Evolutionary conservation across 257 asterid genomes (phyloP).

Genomic region (Verbena officinalis): DNA sequence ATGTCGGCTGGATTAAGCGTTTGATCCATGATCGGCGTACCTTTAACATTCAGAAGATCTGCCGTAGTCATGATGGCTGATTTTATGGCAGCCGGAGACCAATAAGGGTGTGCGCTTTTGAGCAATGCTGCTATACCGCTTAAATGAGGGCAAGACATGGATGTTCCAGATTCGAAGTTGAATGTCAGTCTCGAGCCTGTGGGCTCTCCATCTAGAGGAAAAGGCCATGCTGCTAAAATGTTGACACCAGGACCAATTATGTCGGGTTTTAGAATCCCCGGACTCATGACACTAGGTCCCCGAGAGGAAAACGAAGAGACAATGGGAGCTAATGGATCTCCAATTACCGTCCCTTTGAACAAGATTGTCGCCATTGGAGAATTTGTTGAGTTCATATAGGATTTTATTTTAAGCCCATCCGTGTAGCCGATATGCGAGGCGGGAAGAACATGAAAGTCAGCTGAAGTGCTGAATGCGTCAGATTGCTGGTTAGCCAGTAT

Average conservation of each 20-base stretch:
- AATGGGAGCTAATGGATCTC: constrained; percentile 31
- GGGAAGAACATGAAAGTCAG: constrained; percentile 37
- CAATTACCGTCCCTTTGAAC: constrained; percentile 36
- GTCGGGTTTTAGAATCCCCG: constrained; percentile 45
- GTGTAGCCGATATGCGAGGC: constrained; percentile 24
- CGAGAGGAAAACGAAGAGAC: constrained; percentile 38
- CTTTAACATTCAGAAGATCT: constrained; percentile 7
- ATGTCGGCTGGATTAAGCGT: constrained; percentile 29
- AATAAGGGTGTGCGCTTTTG: constrained; percentile 36
- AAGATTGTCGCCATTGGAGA: constrained; percentile 29
- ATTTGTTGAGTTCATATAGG: constrained; percentile 33
- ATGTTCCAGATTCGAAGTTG: constrained; percentile 39
- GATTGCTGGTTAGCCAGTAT: constrained; percentile 21
- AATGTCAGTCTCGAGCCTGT: constrained; percentile 24
- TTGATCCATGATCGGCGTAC: constrained; percentile 28
- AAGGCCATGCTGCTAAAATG: constrained; percentile 47
- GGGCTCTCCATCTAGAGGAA: constrained; percentile 14
- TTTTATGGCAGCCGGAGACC: constrained; percentile 46
- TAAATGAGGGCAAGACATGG: constrained; percentile 45
- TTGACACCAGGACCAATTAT: constrained; percentile 42
- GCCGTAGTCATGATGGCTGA: constrained; percentile 45
- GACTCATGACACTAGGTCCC: constrained; percentile 35
- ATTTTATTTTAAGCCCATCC: constrained; percentile 26
- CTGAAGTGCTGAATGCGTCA: constrained; percentile 24
- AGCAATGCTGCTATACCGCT: constrained; percentile 41